Conservation (phyloP, 208 protist genomes). For the Angomonas desouzai region DNA sequence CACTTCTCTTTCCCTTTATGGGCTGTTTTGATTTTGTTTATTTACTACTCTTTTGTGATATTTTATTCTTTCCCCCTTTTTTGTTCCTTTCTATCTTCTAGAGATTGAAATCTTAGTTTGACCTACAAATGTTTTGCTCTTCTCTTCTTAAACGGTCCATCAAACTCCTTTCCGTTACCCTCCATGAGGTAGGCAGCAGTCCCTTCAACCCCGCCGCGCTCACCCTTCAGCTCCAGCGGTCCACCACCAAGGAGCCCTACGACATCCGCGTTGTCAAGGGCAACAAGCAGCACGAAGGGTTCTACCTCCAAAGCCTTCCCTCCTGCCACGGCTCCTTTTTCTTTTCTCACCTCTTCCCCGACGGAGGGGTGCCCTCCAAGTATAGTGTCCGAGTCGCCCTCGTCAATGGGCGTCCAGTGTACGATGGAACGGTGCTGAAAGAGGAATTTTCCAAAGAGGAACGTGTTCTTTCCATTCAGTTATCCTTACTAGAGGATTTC, state of each 20-base stretch:
- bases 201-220: background rate
- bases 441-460: background rate
- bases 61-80: background rate
- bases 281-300: background rate
- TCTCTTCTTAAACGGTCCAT: constrained; percentile 7
- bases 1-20: too few species aligned
- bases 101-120: too few species aligned
- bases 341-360: background rate
- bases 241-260: constrained; percentile 2
- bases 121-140: constrained; percentile 23
- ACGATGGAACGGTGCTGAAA: background rate
- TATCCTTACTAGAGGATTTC: background rate
- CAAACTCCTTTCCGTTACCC: constrained; percentile 12
- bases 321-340: background rate
- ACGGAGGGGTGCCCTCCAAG: background rate
- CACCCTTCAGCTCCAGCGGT: constrained; percentile 19
- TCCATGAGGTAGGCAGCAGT: background rate
- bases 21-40: too few species aligned
- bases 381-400: background rate
- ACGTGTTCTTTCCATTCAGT: background rate
- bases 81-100: background rate
- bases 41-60: background rate
- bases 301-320: constrained; percentile 11
- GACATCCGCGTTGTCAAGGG: constrained; percentile 1
- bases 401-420: background rate